phyloP scores from a whole-genome alignment of 2,329 filamentous ascomycete genomes.

The Fusarium sp. region DNA sequence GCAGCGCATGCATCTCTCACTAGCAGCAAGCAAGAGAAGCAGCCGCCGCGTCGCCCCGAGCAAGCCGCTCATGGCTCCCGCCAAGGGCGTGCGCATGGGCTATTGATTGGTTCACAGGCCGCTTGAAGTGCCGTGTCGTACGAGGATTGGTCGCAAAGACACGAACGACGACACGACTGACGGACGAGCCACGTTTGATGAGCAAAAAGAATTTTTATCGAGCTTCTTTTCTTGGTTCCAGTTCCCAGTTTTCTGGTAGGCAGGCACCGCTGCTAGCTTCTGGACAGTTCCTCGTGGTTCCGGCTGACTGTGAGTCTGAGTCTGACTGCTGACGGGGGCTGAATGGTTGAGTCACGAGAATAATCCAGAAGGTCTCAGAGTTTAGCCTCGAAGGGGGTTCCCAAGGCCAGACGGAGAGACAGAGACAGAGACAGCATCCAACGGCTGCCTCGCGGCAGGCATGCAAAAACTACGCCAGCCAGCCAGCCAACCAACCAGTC shows the following conservation, averaged over 20 bases:
- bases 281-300: slow-evolving; percentile 18
- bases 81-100: slow-evolving; percentile 23
- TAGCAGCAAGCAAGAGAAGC: slow-evolving; percentile 25
- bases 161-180: slow-evolving; percentile 22
- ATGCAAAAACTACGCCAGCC: slow-evolving; percentile 3
- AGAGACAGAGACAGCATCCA: not conserved
- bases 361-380: slow-evolving; percentile 18
- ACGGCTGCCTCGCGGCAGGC: slow-evolving; percentile 9
- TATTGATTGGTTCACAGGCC: slow-evolving; percentile 36
- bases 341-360: slow-evolving; percentile 30
- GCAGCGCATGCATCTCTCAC: not conserved
- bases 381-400: not conserved
- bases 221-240: slow-evolving; percentile 6
- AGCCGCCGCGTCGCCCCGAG: slow-evolving; percentile 36
- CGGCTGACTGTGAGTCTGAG: slow-evolving; percentile 6
- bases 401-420: not conserved
- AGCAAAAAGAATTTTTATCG: slow-evolving; percentile 18
- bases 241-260: slow-evolving; percentile 15
- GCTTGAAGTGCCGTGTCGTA: slow-evolving; percentile 38
- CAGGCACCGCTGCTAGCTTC: slow-evolving; percentile 1
- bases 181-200: slow-evolving; percentile 16
- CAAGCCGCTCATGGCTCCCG: slow-evolving; percentile 8
- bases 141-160: slow-evolving; percentile 33
- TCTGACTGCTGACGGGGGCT: slow-evolving; percentile 25
- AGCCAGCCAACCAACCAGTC: not conserved